Conservation (phyloP, 495 filamentous ascomycete genomes). For the Xylaria flabelliformis region DNA sequence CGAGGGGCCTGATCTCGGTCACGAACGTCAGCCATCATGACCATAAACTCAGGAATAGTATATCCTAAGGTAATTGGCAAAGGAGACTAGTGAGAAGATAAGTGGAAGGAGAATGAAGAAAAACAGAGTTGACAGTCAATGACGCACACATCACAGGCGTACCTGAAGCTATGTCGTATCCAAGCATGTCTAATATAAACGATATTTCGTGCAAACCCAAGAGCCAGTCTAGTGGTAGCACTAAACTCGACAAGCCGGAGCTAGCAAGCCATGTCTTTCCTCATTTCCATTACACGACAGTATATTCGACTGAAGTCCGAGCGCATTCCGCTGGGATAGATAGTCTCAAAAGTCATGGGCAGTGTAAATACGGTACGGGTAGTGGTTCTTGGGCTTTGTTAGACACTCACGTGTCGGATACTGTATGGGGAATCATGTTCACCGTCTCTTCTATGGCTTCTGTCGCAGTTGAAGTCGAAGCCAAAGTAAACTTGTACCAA, state of each 20-base stretch:
- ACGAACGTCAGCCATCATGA: conserved; percentile 11
- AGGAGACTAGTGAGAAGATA: neutral
- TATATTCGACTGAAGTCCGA: conserved; percentile 5
- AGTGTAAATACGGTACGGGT: neutral
- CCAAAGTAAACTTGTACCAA: neutral
- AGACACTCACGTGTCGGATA: neutral
- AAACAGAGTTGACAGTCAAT: neutral
- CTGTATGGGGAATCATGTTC: conserved; percentile 17
- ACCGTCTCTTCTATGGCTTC: conserved; percentile 15
- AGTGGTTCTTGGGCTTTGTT: neutral
- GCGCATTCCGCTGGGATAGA: neutral
- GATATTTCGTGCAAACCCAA: neutral
- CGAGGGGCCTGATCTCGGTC: conserved; percentile 14
- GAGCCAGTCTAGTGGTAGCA: neutral
- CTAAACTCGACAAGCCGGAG: neutral
- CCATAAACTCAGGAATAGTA: neutral
- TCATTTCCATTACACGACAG: neutral
- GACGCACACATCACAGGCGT: conserved; percentile 14
- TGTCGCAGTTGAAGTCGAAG: neutral
- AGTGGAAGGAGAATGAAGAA: neutral
- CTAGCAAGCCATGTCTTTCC: neutral
- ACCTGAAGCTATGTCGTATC: neutral
- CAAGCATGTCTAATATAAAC: conserved; percentile 14
- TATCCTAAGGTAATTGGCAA: neutral
- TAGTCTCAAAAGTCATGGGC: neutral